These are phyloP conservation scores for Cinnamomum micranthum DNA, from an alignment of 164 flowering plant genomes.

Conservation along the genomic window DNA sequence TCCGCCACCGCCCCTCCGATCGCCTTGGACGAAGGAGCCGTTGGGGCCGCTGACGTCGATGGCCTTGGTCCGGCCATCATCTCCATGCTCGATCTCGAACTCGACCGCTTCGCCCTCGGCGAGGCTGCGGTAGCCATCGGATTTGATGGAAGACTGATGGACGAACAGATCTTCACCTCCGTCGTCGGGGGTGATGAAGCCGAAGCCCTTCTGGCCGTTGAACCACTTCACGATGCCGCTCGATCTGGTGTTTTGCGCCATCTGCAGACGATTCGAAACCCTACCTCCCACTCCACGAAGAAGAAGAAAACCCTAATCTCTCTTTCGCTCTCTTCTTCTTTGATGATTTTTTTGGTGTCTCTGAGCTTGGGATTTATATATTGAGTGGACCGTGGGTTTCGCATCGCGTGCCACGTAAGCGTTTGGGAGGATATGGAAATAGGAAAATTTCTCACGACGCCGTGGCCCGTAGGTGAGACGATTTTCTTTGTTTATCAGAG, in stretches of 20 bases:
- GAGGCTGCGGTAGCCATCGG: constrained; percentile 78
- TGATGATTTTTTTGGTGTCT: no score
- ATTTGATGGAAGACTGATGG: constrained; percentile 71
- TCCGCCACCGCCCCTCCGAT: constrained; percentile 24
- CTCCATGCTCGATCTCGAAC: constrained; percentile 46
- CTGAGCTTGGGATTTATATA: no score
- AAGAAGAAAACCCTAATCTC: background rate
- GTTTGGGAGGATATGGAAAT: no score
- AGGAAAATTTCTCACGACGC: no score
- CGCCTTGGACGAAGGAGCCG: constrained; percentile 33
- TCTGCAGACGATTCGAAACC: background rate
- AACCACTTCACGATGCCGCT: constrained; percentile 84
- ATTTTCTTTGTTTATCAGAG: no score
- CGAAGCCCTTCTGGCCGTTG: constrained; percentile 66
- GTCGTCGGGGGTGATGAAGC: constrained; percentile 80
- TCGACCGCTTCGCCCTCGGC: constrained; percentile 74
- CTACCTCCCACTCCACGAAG: background rate
- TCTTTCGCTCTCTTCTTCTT: background rate
- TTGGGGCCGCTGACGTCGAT: constrained; percentile 78
- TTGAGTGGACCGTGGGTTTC: background rate
- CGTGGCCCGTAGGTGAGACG: no score
- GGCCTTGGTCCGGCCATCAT: constrained; percentile 71
- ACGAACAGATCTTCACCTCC: constrained; percentile 85
- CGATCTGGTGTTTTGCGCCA: constrained; percentile 25
- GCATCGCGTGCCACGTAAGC: background rate